phyloP scores from a whole-genome alignment of 495 filamentous ascomycete genomes.

The Aspergillus sclerotioniger region DNA sequence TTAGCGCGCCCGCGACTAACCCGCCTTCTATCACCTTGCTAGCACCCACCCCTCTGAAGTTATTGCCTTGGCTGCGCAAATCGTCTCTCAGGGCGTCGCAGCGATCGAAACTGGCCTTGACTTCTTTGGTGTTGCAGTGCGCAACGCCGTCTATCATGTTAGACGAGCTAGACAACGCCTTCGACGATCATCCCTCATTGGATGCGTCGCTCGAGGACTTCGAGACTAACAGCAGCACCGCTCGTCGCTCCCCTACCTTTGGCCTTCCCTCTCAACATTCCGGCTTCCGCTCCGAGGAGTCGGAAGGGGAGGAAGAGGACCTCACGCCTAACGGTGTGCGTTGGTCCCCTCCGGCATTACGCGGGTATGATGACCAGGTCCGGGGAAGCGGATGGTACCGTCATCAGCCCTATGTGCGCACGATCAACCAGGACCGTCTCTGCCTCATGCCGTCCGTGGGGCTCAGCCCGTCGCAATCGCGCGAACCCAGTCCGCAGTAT shows the following conservation, averaged over 20 bases:
- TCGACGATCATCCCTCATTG: constrained; percentile 68
- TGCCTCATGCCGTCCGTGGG: constrained; percentile 44
- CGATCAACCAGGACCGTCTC: constrained; percentile 30
- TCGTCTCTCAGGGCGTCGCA: constrained; percentile 19
- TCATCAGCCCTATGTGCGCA: constrained; percentile 49
- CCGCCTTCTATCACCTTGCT: constrained; percentile 8
- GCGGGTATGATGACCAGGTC: constrained; percentile 49
- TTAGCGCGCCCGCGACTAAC: constrained; percentile 26
- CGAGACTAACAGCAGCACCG: constrained; percentile 54
- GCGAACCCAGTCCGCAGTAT: constrained; percentile 54
- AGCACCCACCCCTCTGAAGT: constrained; percentile 7
- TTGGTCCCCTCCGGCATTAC: constrained; percentile 61
- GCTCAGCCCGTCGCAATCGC: constrained; percentile 49
- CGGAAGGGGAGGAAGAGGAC: constrained; percentile 45
- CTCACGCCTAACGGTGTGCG: constrained; percentile 36
- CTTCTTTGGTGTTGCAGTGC: constrained; percentile 22
- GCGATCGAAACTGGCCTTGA: constrained; percentile 20
- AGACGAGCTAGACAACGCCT: constrained; percentile 49
- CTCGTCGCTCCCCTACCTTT: constrained; percentile 53
- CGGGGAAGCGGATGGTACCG: constrained; percentile 60
- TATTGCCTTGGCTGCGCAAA: constrained; percentile 9
- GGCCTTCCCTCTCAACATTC: constrained; percentile 71
- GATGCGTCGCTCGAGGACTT: constrained; percentile 76
- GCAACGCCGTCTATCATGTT: constrained; percentile 46
- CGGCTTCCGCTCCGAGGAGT: constrained; percentile 68